Percentiles rank a stretch among this genome's conserved stretches.
phyloP scores from a whole-genome alignment of 495 filamentous ascomycete species.

The Trichocladium uniseriatum region DNA sequence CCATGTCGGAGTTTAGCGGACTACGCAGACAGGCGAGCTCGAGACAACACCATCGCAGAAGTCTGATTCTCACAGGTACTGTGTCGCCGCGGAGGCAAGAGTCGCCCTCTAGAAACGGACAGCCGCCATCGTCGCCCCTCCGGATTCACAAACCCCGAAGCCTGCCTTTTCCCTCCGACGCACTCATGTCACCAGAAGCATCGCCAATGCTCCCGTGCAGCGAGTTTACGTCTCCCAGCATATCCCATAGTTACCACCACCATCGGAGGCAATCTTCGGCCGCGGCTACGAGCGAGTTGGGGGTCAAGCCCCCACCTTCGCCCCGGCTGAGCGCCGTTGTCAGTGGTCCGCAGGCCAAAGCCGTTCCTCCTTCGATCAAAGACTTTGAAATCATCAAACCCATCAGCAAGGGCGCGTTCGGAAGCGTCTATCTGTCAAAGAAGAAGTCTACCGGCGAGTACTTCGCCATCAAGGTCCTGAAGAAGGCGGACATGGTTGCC shows the following conservation, averaged over 20 bases:
- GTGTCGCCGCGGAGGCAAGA: constrained; percentile 72
- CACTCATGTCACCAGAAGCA: constrained; percentile 71
- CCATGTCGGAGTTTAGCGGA: constrained; percentile 70
- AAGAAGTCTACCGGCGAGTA: constrained; percentile 98
- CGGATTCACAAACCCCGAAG: constrained; percentile 74
- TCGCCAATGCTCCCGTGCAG: constrained; percentile 76
- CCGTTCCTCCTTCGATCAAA: constrained; percentile 89
- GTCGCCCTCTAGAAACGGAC: constrained; percentile 62
- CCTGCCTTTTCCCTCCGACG: constrained; percentile 62
- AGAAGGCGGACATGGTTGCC: constrained; percentile 98
- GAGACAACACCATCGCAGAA: constrained; percentile 71
- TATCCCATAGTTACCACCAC: constrained; percentile 56
- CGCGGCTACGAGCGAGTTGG: constrained; percentile 42
- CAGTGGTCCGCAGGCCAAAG: constrained; percentile 61
- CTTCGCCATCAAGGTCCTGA: constrained; percentile 95
- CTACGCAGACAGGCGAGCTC: constrained; percentile 59
- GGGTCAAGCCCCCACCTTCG: constrained; percentile 61
- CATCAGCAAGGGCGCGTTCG: constrained; percentile 97
- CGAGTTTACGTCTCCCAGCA: constrained; percentile 66
- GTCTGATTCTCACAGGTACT: constrained; percentile 65
- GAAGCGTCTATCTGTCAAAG: constrained; percentile 93
- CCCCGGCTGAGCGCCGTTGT: constrained; percentile 67
- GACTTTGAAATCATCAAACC: constrained; percentile 99
- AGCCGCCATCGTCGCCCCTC: constrained; percentile 74
- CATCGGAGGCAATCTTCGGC: constrained; percentile 80